Evolutionary conservation across 2,329 filamentous ascomycete genomes (phyloP), one percentile per base, ranked within the genome.

Genomic region (Westerdykella aurantiaca): DNA sequence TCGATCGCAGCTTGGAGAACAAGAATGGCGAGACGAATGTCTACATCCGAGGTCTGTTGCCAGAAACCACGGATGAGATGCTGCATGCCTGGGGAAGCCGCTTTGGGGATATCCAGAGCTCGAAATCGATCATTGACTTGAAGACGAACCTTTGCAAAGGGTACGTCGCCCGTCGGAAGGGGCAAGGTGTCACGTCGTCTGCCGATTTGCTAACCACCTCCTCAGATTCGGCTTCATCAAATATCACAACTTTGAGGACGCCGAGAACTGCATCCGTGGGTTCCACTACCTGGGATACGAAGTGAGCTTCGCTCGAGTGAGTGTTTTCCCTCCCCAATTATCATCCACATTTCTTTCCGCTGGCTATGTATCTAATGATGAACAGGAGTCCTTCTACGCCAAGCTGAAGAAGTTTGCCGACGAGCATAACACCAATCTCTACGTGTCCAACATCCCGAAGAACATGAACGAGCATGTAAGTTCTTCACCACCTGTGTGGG

Each of bases 121-220:
- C 89, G 61, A 98, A 98, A 76, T 93, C 94, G 12, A 98, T 98
- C 71, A 95, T 98, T 61, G 94, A 98, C 71, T 85, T 90, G 41
- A 83, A 86, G 55, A 95, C 88, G 39, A 88, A 89, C 47, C 84
- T 89, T 51, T 98, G 93, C 80, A 98, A 98, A 72, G 93, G 93
- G 93, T 95, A 72, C 60, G 78, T 71, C 7, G 46, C 44, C 16
- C 6, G 34, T 38, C 35, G 12, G 29, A 21, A n/a, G 31, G 22
- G 1, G 2, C 33, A 29, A 12, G 2, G 25, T 10, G 22, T 34
- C 21, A 35, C n/a, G 3, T 17, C 34, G 4, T 31, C 18, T 29
- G 34, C n/a, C 5, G 23, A 38, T 29, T 37, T 16, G 34, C 45
- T 59, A 33, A 62, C 22, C 0, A 7, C 17, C 2, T 6, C 44